A percentile compares a stretch with the other conserved stretches of the same genome.
These are phyloP conservation scores for Nannochloris sp. DNA, from an alignment of 139 green algal species.

Conservation along the genomic window DNA sequence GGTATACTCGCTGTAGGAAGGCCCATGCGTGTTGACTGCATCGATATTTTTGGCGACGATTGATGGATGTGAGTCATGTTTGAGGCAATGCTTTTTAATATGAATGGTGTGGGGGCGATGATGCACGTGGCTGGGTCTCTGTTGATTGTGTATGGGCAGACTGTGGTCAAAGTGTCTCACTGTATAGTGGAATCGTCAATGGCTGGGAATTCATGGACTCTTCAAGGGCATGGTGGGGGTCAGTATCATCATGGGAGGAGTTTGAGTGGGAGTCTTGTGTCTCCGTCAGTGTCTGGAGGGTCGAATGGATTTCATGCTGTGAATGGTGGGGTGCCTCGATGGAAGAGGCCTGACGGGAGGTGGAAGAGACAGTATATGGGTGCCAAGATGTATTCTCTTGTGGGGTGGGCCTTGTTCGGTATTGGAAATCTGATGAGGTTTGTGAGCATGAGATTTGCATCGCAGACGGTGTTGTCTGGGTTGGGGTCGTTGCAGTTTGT, in stretches of 20 bases:
- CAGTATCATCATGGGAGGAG: no score
- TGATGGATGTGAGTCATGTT: conserved; percentile 7
- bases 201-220: conserved; percentile 15
- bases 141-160: conserved; percentile 39
- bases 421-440: conserved; percentile 43
- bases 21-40: no score
- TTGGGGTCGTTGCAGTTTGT: conserved; percentile 40
- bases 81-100: background rate
- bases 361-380: conserved; percentile 32
- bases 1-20: no score
- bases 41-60: background rate
- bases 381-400: conserved; percentile 23
- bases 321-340: background rate
- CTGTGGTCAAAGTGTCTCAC: conserved; percentile 31
- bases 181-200: conserved; percentile 31
- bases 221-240: conserved; percentile 2
- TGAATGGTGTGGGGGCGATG: conserved; percentile 23
- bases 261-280: no score
- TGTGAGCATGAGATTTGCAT: conserved; percentile 39
- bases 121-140: conserved; percentile 36
- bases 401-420: conserved; percentile 32
- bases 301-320: background rate
- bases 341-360: conserved; percentile 35
- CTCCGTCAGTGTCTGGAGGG: background rate
- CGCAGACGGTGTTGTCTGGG: conserved; percentile 37